Evolutionary conservation across 176 grass and related monocot species (phyloP).

Genomic region (Cenchrus americanus): DNA sequence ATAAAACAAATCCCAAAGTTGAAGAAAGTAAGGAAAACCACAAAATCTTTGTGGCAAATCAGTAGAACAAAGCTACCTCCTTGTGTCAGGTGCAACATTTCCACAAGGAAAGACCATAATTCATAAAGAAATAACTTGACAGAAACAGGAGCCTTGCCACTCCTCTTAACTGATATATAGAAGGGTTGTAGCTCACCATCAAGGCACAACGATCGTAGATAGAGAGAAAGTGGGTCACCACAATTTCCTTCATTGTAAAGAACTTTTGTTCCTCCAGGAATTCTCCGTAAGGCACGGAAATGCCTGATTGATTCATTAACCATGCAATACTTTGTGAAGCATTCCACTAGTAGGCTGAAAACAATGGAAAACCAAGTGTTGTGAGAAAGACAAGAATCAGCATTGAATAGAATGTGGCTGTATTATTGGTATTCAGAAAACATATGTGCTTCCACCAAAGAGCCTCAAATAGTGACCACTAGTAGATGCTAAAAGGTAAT

Average conservation of each 20-base stretch:
- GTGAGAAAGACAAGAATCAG: constrained; percentile 5
- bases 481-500: constrained; percentile 3
- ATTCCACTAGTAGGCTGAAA: constrained; percentile 90
- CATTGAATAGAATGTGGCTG: not conserved
- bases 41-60: not conserved
- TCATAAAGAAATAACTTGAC: not conserved
- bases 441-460: constrained; percentile 25
- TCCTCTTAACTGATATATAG: constrained; percentile 15
- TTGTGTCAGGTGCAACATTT: not conserved
- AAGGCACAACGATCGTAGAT: constrained; percentile 84
- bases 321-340: constrained; percentile 94
- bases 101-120: not conserved
- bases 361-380: constrained; percentile 9
- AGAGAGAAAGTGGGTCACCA: constrained; percentile 95
- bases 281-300: constrained; percentile 88
- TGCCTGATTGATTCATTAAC: constrained; percentile 96
- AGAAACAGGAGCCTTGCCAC: not conserved
- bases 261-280: constrained; percentile 79
- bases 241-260: constrained; percentile 88
- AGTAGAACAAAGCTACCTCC: not conserved
- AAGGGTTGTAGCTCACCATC: constrained; percentile 64
- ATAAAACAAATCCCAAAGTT: not conserved
- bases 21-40: not conserved
- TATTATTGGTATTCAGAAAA: constrained; percentile 12
- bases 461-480: constrained; percentile 6